Evolutionary conservation across 768 basidiomycete genomes (phyloP).

Genomic region (Gloeopeniophorella convolvens): DNA sequence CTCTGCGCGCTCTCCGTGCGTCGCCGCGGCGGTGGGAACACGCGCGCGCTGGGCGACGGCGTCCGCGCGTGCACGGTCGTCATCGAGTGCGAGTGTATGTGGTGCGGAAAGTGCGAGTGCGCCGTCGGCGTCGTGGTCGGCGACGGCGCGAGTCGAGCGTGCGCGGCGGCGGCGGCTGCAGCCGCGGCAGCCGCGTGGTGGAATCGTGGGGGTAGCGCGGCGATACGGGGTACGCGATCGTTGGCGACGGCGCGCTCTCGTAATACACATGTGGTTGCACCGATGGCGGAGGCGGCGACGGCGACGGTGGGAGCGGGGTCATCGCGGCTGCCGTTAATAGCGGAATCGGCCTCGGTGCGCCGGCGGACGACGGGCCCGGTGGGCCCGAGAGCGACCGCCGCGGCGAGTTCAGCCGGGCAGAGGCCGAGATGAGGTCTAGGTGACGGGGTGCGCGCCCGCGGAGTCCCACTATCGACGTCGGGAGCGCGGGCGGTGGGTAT

Average conservation of each 20-base stretch:
- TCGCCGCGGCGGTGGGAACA: constrained; percentile 6
- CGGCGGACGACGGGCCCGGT: constrained; percentile 12
- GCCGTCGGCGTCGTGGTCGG: constrained; percentile 18
- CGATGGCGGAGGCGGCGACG: neutral
- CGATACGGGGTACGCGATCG: constrained; percentile 9
- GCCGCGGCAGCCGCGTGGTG: constrained; percentile 10
- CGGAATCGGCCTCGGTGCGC: constrained; percentile 5
- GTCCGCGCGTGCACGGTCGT: constrained; percentile 43
- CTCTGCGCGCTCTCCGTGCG: constrained; percentile 1
- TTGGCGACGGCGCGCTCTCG: constrained; percentile 17
- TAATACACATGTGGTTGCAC: constrained; percentile 20
- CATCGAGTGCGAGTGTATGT: constrained; percentile 43
- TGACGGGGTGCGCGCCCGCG: constrained; percentile 8
- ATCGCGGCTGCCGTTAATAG: constrained; percentile 14
- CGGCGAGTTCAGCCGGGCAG: constrained; percentile 27
- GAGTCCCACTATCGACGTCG: neutral
- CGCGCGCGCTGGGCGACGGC: constrained; percentile 28
- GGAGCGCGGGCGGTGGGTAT: neutral
- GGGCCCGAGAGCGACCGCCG: constrained; percentile 33
- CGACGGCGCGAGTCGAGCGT: constrained; percentile 10
- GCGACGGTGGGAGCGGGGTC: constrained; percentile 19
- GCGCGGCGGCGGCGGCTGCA: constrained; percentile 10
- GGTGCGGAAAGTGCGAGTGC: constrained; percentile 27
- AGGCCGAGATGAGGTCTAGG: constrained; percentile 21
- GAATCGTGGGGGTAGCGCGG: constrained; percentile 17